Conservation (phyloP, 2,329 filamentous ascomycete genomes). For the Lasiodiplodia sp. region DNA sequence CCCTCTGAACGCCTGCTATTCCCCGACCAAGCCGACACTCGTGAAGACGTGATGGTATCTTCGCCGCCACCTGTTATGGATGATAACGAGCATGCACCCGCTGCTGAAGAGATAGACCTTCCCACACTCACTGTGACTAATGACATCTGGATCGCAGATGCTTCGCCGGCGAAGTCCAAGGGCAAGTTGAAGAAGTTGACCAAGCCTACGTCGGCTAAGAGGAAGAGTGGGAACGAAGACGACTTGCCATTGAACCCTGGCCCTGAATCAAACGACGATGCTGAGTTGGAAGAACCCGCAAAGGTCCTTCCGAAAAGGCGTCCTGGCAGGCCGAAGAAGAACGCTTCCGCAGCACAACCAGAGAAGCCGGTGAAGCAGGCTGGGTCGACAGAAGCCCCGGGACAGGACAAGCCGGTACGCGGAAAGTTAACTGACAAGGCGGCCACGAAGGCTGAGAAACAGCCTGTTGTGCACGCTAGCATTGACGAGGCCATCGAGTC, state of each 20-base stretch:
- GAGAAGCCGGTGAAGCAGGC: not conserved
- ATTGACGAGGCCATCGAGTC: conserved; percentile 20
- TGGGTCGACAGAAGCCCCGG: not conserved
- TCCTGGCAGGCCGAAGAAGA: conserved; percentile 28
- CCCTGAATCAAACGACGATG: conserved; percentile 9
- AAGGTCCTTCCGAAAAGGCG: conserved; percentile 25
- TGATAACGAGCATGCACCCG: conserved; percentile 10
- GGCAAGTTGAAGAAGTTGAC: conserved; percentile 37
- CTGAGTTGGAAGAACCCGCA: not conserved
- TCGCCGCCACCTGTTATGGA: not conserved
- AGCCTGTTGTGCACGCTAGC: conserved; percentile 5
- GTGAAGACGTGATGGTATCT: conserved; percentile 15
- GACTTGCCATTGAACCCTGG: conserved; percentile 34
- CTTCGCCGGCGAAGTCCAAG: conserved; percentile 37
- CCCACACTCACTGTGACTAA: conserved; percentile 14
- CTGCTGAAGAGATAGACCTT: not conserved
- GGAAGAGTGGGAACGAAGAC: conserved; percentile 44
- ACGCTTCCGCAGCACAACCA: not conserved
- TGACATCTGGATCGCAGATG: conserved; percentile 32
- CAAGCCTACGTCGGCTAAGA: conserved; percentile 42
- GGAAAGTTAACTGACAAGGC: not conserved
- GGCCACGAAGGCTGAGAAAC: not conserved
- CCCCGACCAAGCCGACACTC: conserved; percentile 35
- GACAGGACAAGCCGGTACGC: not conserved
- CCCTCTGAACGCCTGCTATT: conserved; percentile 49